Evolutionary conservation across 2,329 filamentous ascomycete genomes (phyloP).

Genomic region (Chalaropsis ovoidea): DNA sequence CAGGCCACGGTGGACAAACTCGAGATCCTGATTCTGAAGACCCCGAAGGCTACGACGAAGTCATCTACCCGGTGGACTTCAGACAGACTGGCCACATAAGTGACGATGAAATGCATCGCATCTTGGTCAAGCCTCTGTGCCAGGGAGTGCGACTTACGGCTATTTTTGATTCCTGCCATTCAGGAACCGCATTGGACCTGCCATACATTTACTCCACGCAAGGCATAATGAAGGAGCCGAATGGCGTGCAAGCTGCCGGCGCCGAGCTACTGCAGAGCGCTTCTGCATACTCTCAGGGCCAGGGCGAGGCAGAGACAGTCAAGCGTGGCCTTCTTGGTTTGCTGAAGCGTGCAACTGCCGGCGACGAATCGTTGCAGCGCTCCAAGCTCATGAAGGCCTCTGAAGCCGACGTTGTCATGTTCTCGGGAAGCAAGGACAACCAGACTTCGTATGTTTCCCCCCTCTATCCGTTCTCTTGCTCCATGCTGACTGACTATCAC

Average conservation of each 20-base stretch:
- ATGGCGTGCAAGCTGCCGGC: slow-evolving; percentile 57
- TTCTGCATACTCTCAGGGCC: slow-evolving; percentile 38
- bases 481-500: not conserved
- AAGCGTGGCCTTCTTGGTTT: slow-evolving; percentile 58
- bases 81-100: slow-evolving; percentile 69
- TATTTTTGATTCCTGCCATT: slow-evolving; percentile 58
- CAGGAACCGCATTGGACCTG: slow-evolving; percentile 54
- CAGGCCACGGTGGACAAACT: slow-evolving; percentile 71
- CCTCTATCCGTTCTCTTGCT: slow-evolving; percentile 26
- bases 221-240: slow-evolving; percentile 58
- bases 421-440: slow-evolving; percentile 90
- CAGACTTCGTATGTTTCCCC: slow-evolving; percentile 70
- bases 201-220: slow-evolving; percentile 61
- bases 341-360: slow-evolving; percentile 50
- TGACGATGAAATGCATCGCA: slow-evolving; percentile 71
- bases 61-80: slow-evolving; percentile 77
- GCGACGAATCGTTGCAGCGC: slow-evolving; percentile 70
- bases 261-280: slow-evolving; percentile 52
- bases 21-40: slow-evolving; percentile 70
- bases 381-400: slow-evolving; percentile 83
- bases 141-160: slow-evolving; percentile 50
- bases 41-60: slow-evolving; percentile 71
- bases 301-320: slow-evolving; percentile 29
- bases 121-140: slow-evolving; percentile 52
- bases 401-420: slow-evolving; percentile 93